Evolutionary conservation across 768 basidiomycete genomes (phyloP).

Genomic region (Leucosporidium yakuticum): DNA sequence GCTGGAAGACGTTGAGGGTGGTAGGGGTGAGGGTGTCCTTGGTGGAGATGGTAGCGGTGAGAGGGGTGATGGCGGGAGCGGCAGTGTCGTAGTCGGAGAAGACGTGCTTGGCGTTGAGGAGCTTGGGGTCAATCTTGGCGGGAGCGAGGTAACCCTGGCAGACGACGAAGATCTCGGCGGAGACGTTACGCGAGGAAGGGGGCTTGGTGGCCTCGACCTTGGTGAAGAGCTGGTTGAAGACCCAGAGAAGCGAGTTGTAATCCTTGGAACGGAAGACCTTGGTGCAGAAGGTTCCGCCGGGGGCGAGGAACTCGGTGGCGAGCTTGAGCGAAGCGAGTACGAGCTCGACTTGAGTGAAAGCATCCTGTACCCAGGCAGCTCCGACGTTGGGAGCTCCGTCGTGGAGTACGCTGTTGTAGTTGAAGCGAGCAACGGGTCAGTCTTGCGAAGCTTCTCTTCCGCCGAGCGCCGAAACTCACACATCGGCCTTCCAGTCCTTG

Average conservation of each 20-base stretch:
- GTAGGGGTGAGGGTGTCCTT: slow-evolving; percentile 53
- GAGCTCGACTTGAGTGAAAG: slow-evolving; percentile 92
- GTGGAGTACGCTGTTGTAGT: slow-evolving; percentile 62
- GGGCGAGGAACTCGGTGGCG: slow-evolving; percentile 80
- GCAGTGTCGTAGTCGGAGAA: slow-evolving; percentile 73
- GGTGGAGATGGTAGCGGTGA: slow-evolving; percentile 15
- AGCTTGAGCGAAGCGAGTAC: slow-evolving; percentile 56
- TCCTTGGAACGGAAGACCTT: slow-evolving; percentile 98
- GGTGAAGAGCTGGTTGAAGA: slow-evolving; percentile 89
- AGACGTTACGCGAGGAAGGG: slow-evolving; percentile 95
- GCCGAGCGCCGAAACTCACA: slow-evolving; percentile 43
- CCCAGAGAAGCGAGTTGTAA: slow-evolving; percentile 98
- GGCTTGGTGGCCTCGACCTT: slow-evolving; percentile 99
- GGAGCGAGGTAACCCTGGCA: slow-evolving; percentile 93
- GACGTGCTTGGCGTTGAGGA: slow-evolving; percentile 93
- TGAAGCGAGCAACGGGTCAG: background rate
- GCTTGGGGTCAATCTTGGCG: slow-evolving; percentile 92
- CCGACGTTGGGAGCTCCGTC: slow-evolving; percentile 99
- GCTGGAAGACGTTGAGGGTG: slow-evolving; percentile 84
- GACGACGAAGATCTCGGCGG: slow-evolving; percentile 98
- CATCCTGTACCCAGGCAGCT: slow-evolving; percentile 98
- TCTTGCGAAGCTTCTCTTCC: background rate
- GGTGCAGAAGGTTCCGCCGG: slow-evolving; percentile 84
- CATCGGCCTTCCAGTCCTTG: slow-evolving; percentile 98
- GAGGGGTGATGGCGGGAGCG: slow-evolving; percentile 14